phyloP scores from a whole-genome alignment of 2,329 filamentous ascomycete species.

The Nemania sp. region DNA sequence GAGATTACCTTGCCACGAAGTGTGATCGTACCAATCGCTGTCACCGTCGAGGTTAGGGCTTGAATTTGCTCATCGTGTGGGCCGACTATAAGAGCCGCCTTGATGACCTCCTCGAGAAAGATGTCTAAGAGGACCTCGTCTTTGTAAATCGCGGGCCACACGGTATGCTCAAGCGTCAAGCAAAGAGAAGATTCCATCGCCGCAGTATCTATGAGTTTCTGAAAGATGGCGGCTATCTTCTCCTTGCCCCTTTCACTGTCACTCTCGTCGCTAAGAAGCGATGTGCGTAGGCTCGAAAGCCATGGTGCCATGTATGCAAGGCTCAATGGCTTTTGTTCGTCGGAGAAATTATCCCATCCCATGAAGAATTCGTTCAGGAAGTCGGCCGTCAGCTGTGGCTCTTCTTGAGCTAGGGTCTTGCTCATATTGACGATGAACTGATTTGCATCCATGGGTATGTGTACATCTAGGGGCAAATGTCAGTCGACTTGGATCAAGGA shows the following conservation, averaged over 20 bases:
- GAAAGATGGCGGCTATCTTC: conserved; percentile 65
- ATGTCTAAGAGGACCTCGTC: conserved; percentile 70
- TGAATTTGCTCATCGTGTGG: conserved; percentile 64
- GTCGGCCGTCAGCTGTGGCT: conserved; percentile 69
- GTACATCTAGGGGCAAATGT: conserved; percentile 56
- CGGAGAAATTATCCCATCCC: conserved; percentile 71
- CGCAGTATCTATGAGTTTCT: conserved; percentile 69
- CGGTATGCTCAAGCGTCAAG: conserved; percentile 65
- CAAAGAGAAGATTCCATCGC: conserved; percentile 63
- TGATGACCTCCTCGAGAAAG: conserved; percentile 69
- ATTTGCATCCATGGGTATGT: conserved; percentile 65
- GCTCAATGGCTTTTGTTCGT: conserved; percentile 68
- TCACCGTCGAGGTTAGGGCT: conserved; percentile 64
- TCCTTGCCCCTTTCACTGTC: conserved; percentile 70
- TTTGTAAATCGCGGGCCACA: conserved; percentile 67
- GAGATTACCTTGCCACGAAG: conserved; percentile 68
- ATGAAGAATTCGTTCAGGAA: conserved; percentile 76
- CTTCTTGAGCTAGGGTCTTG: conserved; percentile 63
- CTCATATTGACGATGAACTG: conserved; percentile 69
- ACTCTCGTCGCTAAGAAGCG: conserved; percentile 60
- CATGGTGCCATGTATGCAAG: conserved; percentile 73
- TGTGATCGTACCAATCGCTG: conserved; percentile 67
- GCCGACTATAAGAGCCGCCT: conserved; percentile 62
- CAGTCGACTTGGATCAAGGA: conserved; percentile 8
- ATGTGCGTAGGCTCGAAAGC: conserved; percentile 64